Evolutionary conservation across 2,329 filamentous ascomycete species (phyloP).

Genomic region (Colletotrichum melonis): DNA sequence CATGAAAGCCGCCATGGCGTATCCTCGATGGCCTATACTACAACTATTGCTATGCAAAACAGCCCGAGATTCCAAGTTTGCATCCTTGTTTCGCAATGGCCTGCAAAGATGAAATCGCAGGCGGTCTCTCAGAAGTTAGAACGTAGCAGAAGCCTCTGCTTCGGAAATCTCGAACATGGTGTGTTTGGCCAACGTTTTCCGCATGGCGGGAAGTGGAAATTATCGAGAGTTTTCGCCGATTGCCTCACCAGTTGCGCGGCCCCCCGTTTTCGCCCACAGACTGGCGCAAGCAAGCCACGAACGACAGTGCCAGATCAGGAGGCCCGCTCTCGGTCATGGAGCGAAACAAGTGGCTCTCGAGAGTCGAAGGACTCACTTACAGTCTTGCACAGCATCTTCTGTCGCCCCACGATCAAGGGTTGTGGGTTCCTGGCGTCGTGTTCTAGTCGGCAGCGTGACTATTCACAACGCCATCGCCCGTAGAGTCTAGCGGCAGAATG

Average conservation of each 20-base stretch:
- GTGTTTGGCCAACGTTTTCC: conserved; percentile 25
- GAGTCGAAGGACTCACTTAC: neutral
- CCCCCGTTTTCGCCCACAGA: neutral
- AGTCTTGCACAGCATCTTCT: conserved; percentile 6
- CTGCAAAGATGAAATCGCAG: neutral
- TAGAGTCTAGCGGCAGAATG: conserved; percentile 17
- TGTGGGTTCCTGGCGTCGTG: conserved; percentile 24
- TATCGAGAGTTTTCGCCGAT: conserved; percentile 11
- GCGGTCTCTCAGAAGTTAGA: neutral
- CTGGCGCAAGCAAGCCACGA: conserved; percentile 23
- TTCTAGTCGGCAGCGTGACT: conserved; percentile 1
- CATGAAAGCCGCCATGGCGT: neutral
- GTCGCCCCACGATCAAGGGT: conserved; percentile 20
- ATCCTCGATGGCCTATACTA: neutral
- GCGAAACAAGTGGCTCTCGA: neutral
- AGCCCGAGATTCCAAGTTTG: neutral
- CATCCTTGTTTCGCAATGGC: neutral
- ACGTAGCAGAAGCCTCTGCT: neutral
- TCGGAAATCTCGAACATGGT: neutral
- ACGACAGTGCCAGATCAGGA: conserved; percentile 15
- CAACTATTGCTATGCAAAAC: neutral
- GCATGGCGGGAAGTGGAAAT: conserved; percentile 17
- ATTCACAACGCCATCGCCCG: conserved; percentile 18
- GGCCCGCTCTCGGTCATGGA: conserved; percentile 15
- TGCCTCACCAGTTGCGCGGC: conserved; percentile 13